Evolutionary conservation across 805 yeast species (phyloP).

Genomic region (Candida chilensis): DNA sequence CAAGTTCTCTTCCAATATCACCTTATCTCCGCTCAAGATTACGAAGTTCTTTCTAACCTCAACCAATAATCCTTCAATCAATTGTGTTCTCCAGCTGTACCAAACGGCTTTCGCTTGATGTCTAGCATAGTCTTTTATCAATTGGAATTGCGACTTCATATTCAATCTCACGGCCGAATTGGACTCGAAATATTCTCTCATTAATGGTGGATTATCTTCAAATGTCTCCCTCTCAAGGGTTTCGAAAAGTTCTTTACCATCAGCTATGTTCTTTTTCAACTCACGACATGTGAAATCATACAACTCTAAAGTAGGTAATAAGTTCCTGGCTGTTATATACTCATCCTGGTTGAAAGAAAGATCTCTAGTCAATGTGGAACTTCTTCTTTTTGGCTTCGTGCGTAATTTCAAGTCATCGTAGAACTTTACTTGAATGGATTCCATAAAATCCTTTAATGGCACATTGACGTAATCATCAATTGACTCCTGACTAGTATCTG

Average conservation of each 20-base stretch:
- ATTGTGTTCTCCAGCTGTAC: conserved; percentile 55
- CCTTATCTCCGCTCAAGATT: conserved; percentile 11
- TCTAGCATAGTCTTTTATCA: conserved; percentile 41
- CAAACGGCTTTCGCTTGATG: conserved; percentile 46
- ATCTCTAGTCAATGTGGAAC: conserved; percentile 8
- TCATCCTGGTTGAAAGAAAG: conserved; percentile 15
- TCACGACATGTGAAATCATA: conserved; percentile 48
- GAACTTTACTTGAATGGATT: conserved; percentile 29
- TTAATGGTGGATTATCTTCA: conserved; percentile 37
- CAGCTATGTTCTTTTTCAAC: conserved; percentile 36
- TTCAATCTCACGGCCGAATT: conserved; percentile 22
- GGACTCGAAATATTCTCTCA: conserved; percentile 37
- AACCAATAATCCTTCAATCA: conserved; percentile 32
- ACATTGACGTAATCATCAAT: conserved; percentile 20
- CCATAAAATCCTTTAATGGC: conserved; percentile 24
- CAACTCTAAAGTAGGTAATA: conserved; percentile 35
- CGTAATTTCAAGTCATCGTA: conserved; percentile 35
- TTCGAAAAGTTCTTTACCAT: conserved; percentile 36
- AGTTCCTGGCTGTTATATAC: conserved; percentile 25
- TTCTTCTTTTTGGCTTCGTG: conserved; percentile 12
- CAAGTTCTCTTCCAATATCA: conserved; percentile 6
- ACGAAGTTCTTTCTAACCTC: conserved; percentile 14
- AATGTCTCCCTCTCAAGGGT: conserved; percentile 36
- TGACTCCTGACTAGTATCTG: conserved; percentile 8
- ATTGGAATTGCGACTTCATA: conserved; percentile 38